phyloP scores from a whole-genome alignment of 208 protist genomes.

The Trypanosoma melophagium region DNA sequence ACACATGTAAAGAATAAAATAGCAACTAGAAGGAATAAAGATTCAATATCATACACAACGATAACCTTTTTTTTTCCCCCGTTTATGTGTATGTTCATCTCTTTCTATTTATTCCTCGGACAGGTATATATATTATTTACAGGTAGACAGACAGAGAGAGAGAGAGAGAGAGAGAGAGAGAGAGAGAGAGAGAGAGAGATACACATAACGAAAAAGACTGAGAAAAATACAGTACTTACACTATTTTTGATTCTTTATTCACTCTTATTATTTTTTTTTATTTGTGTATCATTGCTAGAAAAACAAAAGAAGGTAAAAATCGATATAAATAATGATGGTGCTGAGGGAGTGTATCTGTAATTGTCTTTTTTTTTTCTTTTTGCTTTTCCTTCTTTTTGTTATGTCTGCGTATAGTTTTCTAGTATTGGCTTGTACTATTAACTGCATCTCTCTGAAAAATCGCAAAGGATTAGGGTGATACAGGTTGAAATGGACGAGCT shows the following conservation, averaged over 20 bases:
- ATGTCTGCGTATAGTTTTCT: background rate
- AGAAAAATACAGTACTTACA: background rate
- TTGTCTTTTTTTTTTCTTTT: constrained; percentile 4
- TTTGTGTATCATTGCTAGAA: background rate
- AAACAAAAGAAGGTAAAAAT: background rate
- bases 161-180: background rate
- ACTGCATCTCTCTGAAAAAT: background rate
- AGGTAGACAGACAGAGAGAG: background rate
- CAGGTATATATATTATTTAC: too few species aligned
- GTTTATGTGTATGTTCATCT: too few species aligned
- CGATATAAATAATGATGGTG: background rate
- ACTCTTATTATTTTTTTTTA: background rate
- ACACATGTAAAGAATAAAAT: too few species aligned
- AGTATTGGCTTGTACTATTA: background rate
- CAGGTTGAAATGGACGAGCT: constrained; percentile 68
- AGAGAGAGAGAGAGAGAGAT: background rate
- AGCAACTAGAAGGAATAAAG: too few species aligned
- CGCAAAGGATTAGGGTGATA: background rate
- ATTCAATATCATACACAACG: too few species aligned
- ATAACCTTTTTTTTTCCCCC: too few species aligned
- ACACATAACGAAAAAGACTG: background rate
- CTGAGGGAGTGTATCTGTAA: background rate
- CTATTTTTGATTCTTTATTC: too few species aligned
- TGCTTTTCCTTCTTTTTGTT: constrained; percentile 2
- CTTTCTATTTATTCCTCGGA: too few species aligned